Percentiles rank a stretch among this genome's conserved stretches.
Evolutionary conservation across 2,329 filamentous ascomycete species (phyloP).

Genomic region (Ascochyta viciae-villosae): DNA sequence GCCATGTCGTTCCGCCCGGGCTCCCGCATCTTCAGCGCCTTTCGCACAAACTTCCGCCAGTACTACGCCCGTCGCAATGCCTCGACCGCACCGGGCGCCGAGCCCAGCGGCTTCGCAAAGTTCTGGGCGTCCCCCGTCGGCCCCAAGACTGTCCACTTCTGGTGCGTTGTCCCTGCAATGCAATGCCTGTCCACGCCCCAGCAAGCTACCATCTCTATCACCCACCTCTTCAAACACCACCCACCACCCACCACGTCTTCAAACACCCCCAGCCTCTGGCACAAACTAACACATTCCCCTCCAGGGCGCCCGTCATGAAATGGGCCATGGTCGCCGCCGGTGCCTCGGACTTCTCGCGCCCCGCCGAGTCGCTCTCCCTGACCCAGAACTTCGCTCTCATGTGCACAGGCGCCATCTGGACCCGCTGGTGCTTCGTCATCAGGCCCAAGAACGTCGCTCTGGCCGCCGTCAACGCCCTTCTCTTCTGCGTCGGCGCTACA

Average conservation of each 20-base stretch:
- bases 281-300: slow-evolving; percentile 1
- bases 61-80: slow-evolving; percentile 68
- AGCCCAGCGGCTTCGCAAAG: slow-evolving; percentile 68
- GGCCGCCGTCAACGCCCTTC: slow-evolving; percentile 97
- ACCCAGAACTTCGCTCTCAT: slow-evolving; percentile 92
- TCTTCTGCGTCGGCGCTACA: slow-evolving; percentile 83
- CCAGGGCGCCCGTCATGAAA: slow-evolving; percentile 91
- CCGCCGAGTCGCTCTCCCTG: slow-evolving; percentile 89
- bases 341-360: slow-evolving; percentile 88
- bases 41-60: slow-evolving; percentile 60
- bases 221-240: neutral
- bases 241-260: no score
- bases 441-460: slow-evolving; percentile 91
- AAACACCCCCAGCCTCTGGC: no score
- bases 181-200: neutral
- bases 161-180: slow-evolving; percentile 60
- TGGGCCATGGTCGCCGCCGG: slow-evolving; percentile 94
- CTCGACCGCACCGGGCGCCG: slow-evolving; percentile 68
- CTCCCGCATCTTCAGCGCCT: slow-evolving; percentile 63
- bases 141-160: slow-evolving; percentile 91
- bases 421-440: slow-evolving; percentile 97
- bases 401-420: slow-evolving; percentile 95
- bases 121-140: slow-evolving; percentile 64
- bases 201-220: no score
- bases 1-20: slow-evolving; percentile 65